A percentile compares a stretch with the other conserved stretches of the same genome.
phyloP scores from a whole-genome alignment of 179 eudicot genomes.

The Beta corolliflora region DNA sequence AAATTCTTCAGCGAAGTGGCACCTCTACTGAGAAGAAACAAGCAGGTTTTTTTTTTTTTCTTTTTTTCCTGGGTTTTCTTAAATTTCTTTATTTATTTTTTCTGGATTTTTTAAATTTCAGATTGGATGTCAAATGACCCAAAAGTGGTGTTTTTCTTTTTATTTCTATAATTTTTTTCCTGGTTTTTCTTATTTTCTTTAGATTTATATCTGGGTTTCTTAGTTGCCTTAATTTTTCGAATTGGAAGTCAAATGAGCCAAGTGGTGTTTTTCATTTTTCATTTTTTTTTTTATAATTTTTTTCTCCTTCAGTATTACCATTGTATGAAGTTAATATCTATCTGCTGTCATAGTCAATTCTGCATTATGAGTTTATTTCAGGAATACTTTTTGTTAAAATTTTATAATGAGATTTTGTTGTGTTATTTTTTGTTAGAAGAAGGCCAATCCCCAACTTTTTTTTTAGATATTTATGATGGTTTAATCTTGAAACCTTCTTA shows the following conservation, averaged over 20 bases:
- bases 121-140: too few species aligned
- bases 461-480: neutral
- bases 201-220: too few species aligned
- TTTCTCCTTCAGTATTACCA: neutral
- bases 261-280: neutral
- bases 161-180: too few species aligned
- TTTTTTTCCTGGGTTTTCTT: neutral
- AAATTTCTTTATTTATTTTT: neutral
- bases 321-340: neutral
- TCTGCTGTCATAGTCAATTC: neutral
- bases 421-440: neutral
- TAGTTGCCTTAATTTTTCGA: too few species aligned
- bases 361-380: neutral
- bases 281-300: neutral
- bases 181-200: too few species aligned
- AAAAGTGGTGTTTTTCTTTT: too few species aligned
- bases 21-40: conserved; percentile 44
- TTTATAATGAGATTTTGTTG: neutral
- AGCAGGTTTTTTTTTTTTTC: conserved; percentile 33
- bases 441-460: neutral
- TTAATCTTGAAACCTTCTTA: neutral
- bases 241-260: neutral
- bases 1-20: conserved; percentile 52
- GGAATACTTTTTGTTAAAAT: neutral
- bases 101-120: neutral